Evolutionary conservation across 768 basidiomycete species (phyloP).

Genomic region (Postia placenta): DNA sequence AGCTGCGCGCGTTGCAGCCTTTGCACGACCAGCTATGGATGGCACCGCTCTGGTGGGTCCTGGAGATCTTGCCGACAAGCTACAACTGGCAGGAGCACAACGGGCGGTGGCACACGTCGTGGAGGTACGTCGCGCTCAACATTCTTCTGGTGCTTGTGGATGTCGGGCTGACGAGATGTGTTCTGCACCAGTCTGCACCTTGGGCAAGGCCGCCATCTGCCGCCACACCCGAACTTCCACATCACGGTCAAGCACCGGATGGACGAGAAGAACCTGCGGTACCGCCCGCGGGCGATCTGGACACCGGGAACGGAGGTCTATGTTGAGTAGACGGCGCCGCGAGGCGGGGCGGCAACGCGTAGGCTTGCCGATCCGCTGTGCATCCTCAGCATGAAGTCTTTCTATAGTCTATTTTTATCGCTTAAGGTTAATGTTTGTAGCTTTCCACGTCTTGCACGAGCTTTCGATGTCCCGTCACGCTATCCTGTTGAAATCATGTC

Average conservation of each 20-base stretch:
- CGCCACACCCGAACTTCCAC: slow-evolving; percentile 51
- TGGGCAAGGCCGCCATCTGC: slow-evolving; percentile 51
- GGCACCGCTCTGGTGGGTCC: slow-evolving; percentile 56
- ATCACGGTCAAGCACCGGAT: slow-evolving; percentile 56
- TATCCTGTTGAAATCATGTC: no score
- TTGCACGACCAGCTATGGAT: slow-evolving; percentile 46
- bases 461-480: no score
- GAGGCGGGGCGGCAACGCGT: no score
- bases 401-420: no score
- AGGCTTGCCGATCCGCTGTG: no score
- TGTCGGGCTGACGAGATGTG: not conserved
- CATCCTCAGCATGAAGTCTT: no score
- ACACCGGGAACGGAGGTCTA: not conserved
- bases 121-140: slow-evolving; percentile 43
- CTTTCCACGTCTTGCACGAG: no score
- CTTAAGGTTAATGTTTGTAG: no score
- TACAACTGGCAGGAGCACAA: slow-evolving; percentile 51
- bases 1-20: slow-evolving; percentile 40
- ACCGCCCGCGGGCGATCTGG: slow-evolving; percentile 55
- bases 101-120: slow-evolving; percentile 48
- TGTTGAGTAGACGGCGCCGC: not conserved
- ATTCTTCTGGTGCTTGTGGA: not conserved
- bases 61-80: slow-evolving; percentile 56
- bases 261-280: slow-evolving; percentile 38
- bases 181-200: slow-evolving; percentile 47